These are phyloP conservation scores for Tuber indicum DNA, from an alignment of 495 filamentous ascomycete species.

Conservation along the genomic window DNA sequence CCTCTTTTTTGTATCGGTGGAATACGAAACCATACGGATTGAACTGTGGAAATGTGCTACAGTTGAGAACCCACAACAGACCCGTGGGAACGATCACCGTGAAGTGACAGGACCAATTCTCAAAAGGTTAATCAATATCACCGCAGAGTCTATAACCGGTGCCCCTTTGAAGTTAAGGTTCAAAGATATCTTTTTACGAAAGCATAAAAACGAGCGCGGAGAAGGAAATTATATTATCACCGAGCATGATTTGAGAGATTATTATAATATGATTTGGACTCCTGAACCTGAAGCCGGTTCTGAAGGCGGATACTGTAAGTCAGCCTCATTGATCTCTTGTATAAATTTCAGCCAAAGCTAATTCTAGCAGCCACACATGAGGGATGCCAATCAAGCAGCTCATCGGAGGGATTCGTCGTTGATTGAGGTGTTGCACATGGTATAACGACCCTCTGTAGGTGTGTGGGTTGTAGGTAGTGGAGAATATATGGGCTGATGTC, in stretches of 20 bases:
- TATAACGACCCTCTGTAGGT: too few relatives aligned
- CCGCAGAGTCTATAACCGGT: background rate
- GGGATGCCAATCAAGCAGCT: background rate
- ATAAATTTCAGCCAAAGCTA: background rate
- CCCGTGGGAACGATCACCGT: background rate
- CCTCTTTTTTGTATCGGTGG: background rate
- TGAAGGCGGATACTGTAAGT: background rate
- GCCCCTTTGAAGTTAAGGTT: constrained; percentile 5
- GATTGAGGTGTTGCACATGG: background rate
- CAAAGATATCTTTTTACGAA: constrained; percentile 9
- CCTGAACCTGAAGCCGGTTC: background rate
- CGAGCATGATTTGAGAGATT: background rate
- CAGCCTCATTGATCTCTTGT: background rate
- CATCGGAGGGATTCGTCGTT: background rate
- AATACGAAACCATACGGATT: background rate
- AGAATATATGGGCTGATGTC: too few relatives aligned
- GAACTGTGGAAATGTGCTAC: background rate
- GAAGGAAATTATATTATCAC: constrained; percentile 12
- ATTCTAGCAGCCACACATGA: background rate
- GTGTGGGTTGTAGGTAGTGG: too few relatives aligned
- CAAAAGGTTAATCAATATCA: background rate
- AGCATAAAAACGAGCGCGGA: background rate
- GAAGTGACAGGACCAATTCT: background rate
- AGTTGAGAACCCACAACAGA: background rate
- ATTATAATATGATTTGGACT: background rate